Base-by-base conservation (phyloP, 768 basidiomycete species). In the Phylloporus rhodoxanthus region DNA sequence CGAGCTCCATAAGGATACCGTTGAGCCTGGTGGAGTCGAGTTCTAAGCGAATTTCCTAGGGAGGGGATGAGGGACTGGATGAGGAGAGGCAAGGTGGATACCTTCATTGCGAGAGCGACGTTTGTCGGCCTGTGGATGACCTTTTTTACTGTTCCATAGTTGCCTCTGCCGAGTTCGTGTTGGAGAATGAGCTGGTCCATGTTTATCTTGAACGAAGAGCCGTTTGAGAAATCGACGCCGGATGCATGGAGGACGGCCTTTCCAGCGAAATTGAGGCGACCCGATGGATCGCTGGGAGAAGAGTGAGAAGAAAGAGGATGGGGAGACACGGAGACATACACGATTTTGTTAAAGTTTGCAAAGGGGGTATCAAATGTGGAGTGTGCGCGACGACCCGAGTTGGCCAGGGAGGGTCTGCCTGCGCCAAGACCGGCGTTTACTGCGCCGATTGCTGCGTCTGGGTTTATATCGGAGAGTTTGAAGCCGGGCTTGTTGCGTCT, bases 41-140 rank as follows among this genome's bases (percentile, higher is more conserved):
- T 65, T 98, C 93, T 14, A 99, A 76, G 20, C 91, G 89, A 57
- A 98, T 99, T 85, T 99, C 95, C 95, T 98, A 66, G 32, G 28
- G 34, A 15, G 1, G 43, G 53, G 10, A 20, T 45, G 6, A 52
- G 33, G 32, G 40, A 30, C 19, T 19, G 26, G n/a, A 51, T 51
- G 54, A 19, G 47, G 41, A 29, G 9, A 38, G 5, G 20, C 2
- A 13, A 32, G 15, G 9, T 11, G 62, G 74, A 43, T 45, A 94
- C 95, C 85, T 99, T 99, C 92, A 98, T 95, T 11, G 95, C 95
- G 94, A 99, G 97, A 51, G 80, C 79, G 39, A 97, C 91, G 47
- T 93, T 94, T 8, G 91, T 97, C 4, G 94, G 94, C 52, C 80
- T 88, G 65, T 98, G 95, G 30, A 91, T 72, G 1, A 97, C 95